phyloP scores from a whole-genome alignment of 257 asterid genomes.

The Rubia yunnanensis region DNA sequence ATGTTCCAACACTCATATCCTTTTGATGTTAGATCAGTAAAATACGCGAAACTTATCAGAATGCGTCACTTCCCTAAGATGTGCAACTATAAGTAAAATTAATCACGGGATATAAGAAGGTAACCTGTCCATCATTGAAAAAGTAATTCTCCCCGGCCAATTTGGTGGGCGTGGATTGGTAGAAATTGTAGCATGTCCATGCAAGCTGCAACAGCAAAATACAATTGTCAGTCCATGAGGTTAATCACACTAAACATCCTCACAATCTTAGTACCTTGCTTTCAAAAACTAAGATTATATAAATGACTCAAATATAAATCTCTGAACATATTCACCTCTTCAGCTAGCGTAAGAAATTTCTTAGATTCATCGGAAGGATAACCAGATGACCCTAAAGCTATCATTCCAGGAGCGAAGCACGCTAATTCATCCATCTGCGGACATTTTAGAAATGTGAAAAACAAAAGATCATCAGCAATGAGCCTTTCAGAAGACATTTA shows the following conservation, averaged over 20 bases:
- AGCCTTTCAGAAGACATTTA: slow-evolving; percentile 2
- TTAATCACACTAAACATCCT: background rate
- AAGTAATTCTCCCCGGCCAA: slow-evolving; percentile 98
- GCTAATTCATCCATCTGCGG: slow-evolving; percentile 99
- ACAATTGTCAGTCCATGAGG: background rate
- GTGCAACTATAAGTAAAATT: slow-evolving; percentile 2
- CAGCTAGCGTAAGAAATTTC: slow-evolving; percentile 72
- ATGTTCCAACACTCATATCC: slow-evolving; percentile 99
- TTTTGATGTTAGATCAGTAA: slow-evolving; percentile 16
- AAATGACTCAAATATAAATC: background rate
- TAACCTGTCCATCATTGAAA: slow-evolving; percentile 74
- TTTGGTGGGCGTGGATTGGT: slow-evolving; percentile 93
- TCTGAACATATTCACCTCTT: slow-evolving; percentile 55
- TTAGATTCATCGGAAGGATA: slow-evolving; percentile 77
- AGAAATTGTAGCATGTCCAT: slow-evolving; percentile 99
- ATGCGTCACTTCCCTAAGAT: background rate
- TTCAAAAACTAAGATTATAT: slow-evolving; percentile 1
- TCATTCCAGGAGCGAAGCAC: slow-evolving; percentile 99
- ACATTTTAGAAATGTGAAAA: slow-evolving; percentile 19
- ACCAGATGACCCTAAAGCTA: slow-evolving; percentile 90
- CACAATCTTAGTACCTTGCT: background rate
- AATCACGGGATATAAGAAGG: slow-evolving; percentile 6
- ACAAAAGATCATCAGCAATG: background rate
- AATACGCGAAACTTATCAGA: background rate
- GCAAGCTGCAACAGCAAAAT: slow-evolving; percentile 58